A percentile compares a stretch with the other conserved stretches of the same genome.
These are phyloP conservation scores for Mortierella sp. DNA, from an alignment of 371 early-diverging fungal genomes.

Conservation along the genomic window DNA sequence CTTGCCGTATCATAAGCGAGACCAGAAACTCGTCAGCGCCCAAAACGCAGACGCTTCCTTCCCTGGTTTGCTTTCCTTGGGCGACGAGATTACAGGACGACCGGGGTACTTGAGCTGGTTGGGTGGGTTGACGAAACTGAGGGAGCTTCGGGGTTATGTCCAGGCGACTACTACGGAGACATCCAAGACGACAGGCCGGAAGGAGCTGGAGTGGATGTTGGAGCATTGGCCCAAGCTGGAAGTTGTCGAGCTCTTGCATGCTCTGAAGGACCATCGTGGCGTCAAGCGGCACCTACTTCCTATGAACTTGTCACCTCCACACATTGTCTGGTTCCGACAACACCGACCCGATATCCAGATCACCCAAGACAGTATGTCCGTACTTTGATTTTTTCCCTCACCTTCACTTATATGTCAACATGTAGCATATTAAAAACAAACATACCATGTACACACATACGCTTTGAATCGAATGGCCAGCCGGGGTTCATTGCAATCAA, in stretches of 20 bases:
- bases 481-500: no score
- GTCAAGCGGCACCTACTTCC: background rate
- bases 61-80: background rate
- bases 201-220: background rate
- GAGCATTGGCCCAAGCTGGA: background rate
- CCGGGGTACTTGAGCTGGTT: background rate
- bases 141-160: background rate
- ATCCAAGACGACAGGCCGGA: background rate
- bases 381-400: background rate
- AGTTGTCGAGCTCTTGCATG: background rate
- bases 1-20: no score
- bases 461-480: no score
- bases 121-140: background rate
- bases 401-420: no score
- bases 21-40: no score
- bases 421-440: no score
- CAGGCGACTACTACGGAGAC: background rate
- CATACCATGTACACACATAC: no score
- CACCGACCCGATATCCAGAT: background rate
- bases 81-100: background rate
- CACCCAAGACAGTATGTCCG: background rate
- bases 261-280: background rate
- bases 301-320: background rate
- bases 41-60: background rate
- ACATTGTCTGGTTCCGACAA: background rate